Base-by-base conservation (phyloP, 1,139 yeast genomes). In the Yamadazyma diospyri region DNA sequence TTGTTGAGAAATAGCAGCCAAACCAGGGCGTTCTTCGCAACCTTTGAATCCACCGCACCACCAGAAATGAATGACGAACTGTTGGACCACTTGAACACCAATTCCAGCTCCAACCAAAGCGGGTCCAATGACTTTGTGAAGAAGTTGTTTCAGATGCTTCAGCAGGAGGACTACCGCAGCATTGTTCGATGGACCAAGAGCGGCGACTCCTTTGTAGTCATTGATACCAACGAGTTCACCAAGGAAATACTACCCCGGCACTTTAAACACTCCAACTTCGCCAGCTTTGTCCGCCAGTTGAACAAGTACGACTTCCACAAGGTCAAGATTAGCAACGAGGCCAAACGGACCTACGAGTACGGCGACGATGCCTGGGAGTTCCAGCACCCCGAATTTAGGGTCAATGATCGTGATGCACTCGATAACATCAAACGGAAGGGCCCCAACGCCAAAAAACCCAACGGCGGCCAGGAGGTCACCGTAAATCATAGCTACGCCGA, bases 231-330 rank as follows among this genome's bases (percentile, higher is more conserved):
- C 50, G 94, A 83, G 47, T 92, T 92, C 56, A 87, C 96, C 37
- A 83, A 81, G 41, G 78, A 78, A 34, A 82, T 89, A 20, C 67
- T 92, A 33, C 97, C 97, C 13, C 74, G 81, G 35, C 95, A 88
- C 59, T 92, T 92, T 62, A 89, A 89, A 51, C 97, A 92, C 59
- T 78, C 88, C 38, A 92, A 92, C 61, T 89, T 87, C 61, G 94
- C 97, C 25, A 79, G 92, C 46, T 92, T 92, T 64, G 97, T 89
- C 6, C 76, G 97, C 39, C 98, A 92, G 55, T 70, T 92, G 48
- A 92, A 92, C 66, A 89, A 92, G 68, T 92, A 92, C 52, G 98
- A 94, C 48, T 92, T 94, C 72, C 97, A 92, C 61, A 92, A 92
- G 60, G 94, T 92, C 42, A 81, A 78, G 61, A 72, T 71, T 44